These are phyloP conservation scores for Cardamine occulta DNA, from an alignment of 345 rosid species.

Conservation along the genomic window DNA sequence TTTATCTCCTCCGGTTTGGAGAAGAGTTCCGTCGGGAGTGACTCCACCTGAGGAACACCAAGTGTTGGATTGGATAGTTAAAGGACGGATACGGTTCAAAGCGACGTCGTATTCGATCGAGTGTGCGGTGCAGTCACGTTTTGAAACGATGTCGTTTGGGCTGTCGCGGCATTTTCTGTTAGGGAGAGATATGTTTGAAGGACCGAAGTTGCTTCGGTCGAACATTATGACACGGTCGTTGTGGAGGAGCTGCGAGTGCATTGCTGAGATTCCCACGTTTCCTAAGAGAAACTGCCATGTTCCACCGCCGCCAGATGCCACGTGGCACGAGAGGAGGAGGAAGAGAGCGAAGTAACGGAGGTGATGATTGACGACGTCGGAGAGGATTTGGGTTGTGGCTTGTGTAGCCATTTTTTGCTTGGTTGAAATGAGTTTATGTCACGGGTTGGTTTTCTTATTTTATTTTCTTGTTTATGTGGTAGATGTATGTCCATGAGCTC, in stretches of 20 bases:
- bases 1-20: constrained; percentile 71
- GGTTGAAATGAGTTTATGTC: constrained; percentile 29
- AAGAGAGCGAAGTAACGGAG: constrained; percentile 28
- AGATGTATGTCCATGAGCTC: neutral
- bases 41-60: constrained; percentile 64
- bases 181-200: constrained; percentile 70
- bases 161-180: constrained; percentile 60
- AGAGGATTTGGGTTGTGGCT: constrained; percentile 34
- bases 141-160: constrained; percentile 36
- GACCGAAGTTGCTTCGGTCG: constrained; percentile 82
- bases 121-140: constrained; percentile 68
- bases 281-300: constrained; percentile 61
- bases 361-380: neutral
- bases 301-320: constrained; percentile 56
- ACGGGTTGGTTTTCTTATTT: constrained; percentile 21
- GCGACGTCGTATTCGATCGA: constrained; percentile 55
- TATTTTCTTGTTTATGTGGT: constrained; percentile 18
- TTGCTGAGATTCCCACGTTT: constrained; percentile 76
- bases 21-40: constrained; percentile 55
- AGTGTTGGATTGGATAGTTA: constrained; percentile 50
- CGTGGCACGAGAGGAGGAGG: constrained; percentile 24
- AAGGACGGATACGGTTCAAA: constrained; percentile 50
- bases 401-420: constrained; percentile 29
- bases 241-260: constrained; percentile 87
- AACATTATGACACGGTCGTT: constrained; percentile 82